A percentile compares a stretch with the other conserved stretches of the same genome.
Evolutionary conservation across 225 moss, liverwort and hornwort genomes (phyloP).

Genomic region (Bryum argenteum): DNA sequence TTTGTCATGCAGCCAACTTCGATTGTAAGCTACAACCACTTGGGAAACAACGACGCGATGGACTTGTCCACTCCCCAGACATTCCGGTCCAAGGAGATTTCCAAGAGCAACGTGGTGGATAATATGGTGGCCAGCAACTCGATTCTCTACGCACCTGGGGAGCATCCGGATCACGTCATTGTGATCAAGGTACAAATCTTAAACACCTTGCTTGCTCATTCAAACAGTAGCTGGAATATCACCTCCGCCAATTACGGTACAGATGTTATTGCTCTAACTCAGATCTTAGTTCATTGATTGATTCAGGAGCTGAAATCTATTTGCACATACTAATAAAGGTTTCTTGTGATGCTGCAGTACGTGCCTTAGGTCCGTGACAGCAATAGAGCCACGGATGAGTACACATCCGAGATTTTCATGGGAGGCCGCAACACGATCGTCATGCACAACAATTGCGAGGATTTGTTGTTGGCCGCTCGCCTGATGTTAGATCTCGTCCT

Average conservation of each 20-base stretch:
- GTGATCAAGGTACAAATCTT: conserved; percentile 74
- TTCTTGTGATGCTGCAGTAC: conserved; percentile 53
- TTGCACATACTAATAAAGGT: neutral
- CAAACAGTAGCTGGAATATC: too few species aligned
- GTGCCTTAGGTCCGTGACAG: conserved; percentile 88
- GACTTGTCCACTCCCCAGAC: conserved; percentile 85
- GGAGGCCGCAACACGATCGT: conserved; percentile 84
- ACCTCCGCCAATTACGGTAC: too few species aligned
- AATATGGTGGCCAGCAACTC: conserved; percentile 89
- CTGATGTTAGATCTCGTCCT: conserved; percentile 80
- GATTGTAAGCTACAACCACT: conserved; percentile 93
- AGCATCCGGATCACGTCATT: conserved; percentile 86
- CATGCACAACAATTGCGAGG: conserved; percentile 88
- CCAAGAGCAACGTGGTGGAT: conserved; percentile 88
- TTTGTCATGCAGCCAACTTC: conserved; percentile 67
- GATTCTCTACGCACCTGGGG: conserved; percentile 74
- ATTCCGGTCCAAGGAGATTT: conserved; percentile 84
- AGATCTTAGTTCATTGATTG: too few species aligned
- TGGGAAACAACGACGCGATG: conserved; percentile 93
- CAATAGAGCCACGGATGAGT: conserved; percentile 91
- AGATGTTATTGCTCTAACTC: too few species aligned
- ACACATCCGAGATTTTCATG: conserved; percentile 92
- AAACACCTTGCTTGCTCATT: too few species aligned
- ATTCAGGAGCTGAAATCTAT: too few species aligned
- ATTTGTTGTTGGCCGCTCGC: conserved; percentile 77